Conservation (phyloP, 768 basidiomycete genomes). For the Macrolepiota dolichaula region DNA sequence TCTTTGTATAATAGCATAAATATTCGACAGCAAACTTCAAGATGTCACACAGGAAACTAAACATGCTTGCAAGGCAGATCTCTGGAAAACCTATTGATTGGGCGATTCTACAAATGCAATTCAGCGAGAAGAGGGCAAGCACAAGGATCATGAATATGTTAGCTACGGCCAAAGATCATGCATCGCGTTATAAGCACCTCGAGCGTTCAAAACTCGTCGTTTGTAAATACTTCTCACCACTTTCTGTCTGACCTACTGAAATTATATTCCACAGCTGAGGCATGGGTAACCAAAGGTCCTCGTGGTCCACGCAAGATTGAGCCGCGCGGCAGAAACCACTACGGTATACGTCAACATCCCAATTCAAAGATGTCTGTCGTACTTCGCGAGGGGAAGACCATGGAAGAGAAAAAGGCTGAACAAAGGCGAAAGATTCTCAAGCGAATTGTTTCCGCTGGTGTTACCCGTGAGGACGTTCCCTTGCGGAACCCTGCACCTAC, state of each 20-base stretch:
- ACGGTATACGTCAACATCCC: slow-evolving; percentile 74
- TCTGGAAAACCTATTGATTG: slow-evolving; percentile 89
- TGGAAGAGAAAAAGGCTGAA: slow-evolving; percentile 61
- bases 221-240: slow-evolving; percentile 37
- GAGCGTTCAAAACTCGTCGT: slow-evolving; percentile 72
- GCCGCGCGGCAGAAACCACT: slow-evolving; percentile 78
- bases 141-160: slow-evolving; percentile 87
- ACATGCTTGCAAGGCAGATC: slow-evolving; percentile 84
- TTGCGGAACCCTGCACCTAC: slow-evolving; percentile 66
- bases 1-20: slow-evolving; percentile 63
- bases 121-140: slow-evolving; percentile 90
- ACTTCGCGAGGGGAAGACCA: slow-evolving; percentile 77
- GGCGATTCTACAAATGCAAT: slow-evolving; percentile 96
- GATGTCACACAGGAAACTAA: slow-evolving; percentile 90
- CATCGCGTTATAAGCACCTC: slow-evolving; percentile 72
- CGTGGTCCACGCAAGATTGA: slow-evolving; percentile 65
- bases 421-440: slow-evolving; percentile 66
- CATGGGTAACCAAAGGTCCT: slow-evolving; percentile 90
- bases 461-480: slow-evolving; percentile 77
- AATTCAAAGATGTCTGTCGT: slow-evolving; percentile 74
- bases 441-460: slow-evolving; percentile 75
- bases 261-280: slow-evolving; percentile 58
- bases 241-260: neutral
- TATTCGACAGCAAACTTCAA: slow-evolving; percentile 92
- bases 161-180: slow-evolving; percentile 82